Conservation (phyloP, 176 grass and related monocot genomes). For the Carex cristatella region DNA sequence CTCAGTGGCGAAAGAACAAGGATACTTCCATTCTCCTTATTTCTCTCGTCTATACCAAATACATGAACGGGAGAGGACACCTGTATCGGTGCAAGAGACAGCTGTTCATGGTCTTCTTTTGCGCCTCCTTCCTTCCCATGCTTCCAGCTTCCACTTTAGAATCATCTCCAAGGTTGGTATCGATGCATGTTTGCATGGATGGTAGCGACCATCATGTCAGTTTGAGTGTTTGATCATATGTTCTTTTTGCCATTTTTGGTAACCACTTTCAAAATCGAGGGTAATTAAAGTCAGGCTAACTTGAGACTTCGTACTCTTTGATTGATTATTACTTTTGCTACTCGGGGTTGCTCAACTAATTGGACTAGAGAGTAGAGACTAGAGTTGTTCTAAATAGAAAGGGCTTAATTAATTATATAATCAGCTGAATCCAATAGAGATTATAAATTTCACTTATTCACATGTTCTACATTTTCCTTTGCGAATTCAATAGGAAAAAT, state of each 20-base stretch:
- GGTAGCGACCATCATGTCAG: not conserved
- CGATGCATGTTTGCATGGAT: not conserved
- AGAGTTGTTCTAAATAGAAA: not conserved
- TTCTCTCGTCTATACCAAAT: not conserved
- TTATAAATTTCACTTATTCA: not conserved
- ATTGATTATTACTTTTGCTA: not conserved
- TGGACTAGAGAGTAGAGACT: not conserved
- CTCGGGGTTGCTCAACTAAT: not conserved
- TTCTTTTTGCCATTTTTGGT: not conserved
- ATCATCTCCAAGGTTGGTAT: slow-evolving; percentile 57
- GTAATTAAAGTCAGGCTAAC: not conserved
- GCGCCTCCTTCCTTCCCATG: slow-evolving; percentile 59
- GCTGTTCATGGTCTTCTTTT: slow-evolving; percentile 47
- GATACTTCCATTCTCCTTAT: not conserved
- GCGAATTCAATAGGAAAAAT: not conserved
- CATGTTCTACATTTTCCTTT: not conserved
- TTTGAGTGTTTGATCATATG: not conserved
- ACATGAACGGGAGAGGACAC: slow-evolving; percentile 6
- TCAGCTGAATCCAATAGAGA: not conserved
- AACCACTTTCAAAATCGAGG: not conserved
- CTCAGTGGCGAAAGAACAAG: not conserved
- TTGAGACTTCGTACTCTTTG: not conserved
- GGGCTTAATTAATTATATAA: not conserved
- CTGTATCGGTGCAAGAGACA: slow-evolving; percentile 47
- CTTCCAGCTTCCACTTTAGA: slow-evolving; percentile 60